Percentiles rank a stretch among this genome's conserved stretches.
These are phyloP conservation scores for Gigaspora rosea DNA, from an alignment of 192 early-diverging fungal species.

Conservation along the genomic window DNA sequence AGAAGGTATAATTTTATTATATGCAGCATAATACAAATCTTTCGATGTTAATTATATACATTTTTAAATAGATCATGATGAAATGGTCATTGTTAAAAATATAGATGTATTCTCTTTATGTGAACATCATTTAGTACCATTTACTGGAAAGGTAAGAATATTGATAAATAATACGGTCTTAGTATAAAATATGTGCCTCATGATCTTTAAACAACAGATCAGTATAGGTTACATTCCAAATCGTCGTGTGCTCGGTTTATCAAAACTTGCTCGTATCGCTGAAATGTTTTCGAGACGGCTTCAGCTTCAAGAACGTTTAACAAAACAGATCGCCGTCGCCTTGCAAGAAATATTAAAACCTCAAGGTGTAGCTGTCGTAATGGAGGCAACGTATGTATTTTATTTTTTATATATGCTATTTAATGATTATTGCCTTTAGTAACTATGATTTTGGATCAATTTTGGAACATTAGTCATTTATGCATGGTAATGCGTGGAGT, in stretches of 20 bases:
- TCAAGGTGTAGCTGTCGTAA: slow-evolving; percentile 95
- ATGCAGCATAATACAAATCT: not conserved
- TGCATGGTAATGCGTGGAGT: slow-evolving; percentile 99
- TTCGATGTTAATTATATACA: not conserved
- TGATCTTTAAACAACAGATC: slow-evolving; percentile 54
- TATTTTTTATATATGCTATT: not conserved
- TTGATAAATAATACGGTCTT: not conserved
- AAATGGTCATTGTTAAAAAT: slow-evolving; percentile 99
- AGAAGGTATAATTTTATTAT: slow-evolving; percentile 60
- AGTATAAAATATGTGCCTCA: not conserved
- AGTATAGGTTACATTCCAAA: slow-evolving; percentile 97
- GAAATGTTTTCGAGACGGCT: slow-evolving; percentile 97
- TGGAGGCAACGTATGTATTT: slow-evolving; percentile 83
- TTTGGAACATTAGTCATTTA: slow-evolving; percentile 64
- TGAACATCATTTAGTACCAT: slow-evolving; percentile 99
- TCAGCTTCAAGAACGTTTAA: slow-evolving; percentile 97
- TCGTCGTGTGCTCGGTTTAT: slow-evolving; percentile 90
- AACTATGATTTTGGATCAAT: slow-evolving; percentile 1
- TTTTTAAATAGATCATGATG: slow-evolving; percentile 79
- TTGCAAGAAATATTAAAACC: slow-evolving; percentile 91
- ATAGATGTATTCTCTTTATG: slow-evolving; percentile 96
- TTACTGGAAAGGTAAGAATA: slow-evolving; percentile 83
- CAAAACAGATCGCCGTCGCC: slow-evolving; percentile 94
- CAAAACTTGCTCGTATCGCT: slow-evolving; percentile 96
- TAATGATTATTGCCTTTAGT: not conserved